A percentile compares a stretch with the other conserved stretches of the same genome.
phyloP scores from a whole-genome alignment of 1,284 basidiomycete genomes.

The Puccinia triticina region DNA sequence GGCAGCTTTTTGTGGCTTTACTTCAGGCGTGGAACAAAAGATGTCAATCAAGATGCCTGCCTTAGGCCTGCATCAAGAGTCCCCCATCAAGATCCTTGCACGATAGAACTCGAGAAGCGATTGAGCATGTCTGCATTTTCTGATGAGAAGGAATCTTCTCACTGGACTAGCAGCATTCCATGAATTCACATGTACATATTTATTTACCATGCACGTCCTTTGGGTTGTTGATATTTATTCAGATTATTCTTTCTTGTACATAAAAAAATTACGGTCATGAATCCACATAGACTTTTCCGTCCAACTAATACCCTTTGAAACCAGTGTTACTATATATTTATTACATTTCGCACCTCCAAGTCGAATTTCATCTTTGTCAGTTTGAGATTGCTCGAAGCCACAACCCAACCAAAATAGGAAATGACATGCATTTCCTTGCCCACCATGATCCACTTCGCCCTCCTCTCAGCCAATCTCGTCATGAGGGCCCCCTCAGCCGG shows the following conservation, averaged over 20 bases:
- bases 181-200: too few relatives aligned
- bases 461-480: background rate
- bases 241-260: too few relatives aligned
- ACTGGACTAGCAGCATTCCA: background rate
- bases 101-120: background rate
- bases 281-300: too few relatives aligned
- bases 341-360: background rate
- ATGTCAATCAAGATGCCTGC: background rate
- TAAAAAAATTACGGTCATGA: too few relatives aligned
- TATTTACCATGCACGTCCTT: too few relatives aligned
- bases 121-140: background rate
- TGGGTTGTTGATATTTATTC: too few relatives aligned
- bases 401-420: background rate
- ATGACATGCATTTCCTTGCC: background rate
- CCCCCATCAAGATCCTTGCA: too few relatives aligned
- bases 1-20: constrained; percentile 24
- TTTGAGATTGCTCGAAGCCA: background rate
- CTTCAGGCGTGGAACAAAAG: background rate
- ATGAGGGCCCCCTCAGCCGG: background rate
- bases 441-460: background rate
- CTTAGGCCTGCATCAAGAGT: too few relatives aligned
- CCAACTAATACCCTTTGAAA: constrained; percentile 1
- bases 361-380: background rate
- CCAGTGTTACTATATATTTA: background rate
- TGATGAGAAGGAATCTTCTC: background rate